Evolutionary conservation across 2,329 filamentous ascomycete species (phyloP), one percentile per base, ranked within the genome.

Genomic region (Fusarium staphyleae): DNA sequence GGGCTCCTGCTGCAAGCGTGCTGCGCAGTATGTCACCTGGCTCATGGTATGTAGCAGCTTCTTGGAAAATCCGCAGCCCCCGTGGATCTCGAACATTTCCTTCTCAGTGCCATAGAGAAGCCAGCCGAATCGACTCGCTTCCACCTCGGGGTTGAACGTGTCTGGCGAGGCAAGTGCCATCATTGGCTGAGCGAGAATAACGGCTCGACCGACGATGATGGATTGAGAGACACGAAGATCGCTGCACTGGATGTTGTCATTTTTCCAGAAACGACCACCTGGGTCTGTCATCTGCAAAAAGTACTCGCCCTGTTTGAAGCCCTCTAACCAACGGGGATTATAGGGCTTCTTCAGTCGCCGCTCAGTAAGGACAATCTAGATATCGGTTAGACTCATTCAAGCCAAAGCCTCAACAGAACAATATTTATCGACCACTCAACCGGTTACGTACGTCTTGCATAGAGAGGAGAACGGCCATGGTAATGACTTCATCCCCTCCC

Each of bases 61-160:
- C 44, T 74, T 75, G 0, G 74, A 77, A 48, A 77, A 77, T 9
- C 75, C 75, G 39, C 74, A 77, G 0, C 73, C 74, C 8, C 75
- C 75, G 37, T 77, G 75, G 4, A 77, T 74, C 44, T 75, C 67
- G 28, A 68, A 70, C 55, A 72, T 69, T 10, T 75, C 72, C 14
- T 50, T 55, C 28, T 69, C 63, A 0, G 68, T 69, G 3, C 74
- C 74, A 34, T 76, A 75, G 1, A 75, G 63, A 8, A 77, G 67
- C 72, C 75, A 77, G 7, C 66, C 70, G 41, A 77, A 77, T 18
- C 73, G 66, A 3, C 62, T 52, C 1, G 69, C 55, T 42, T 74
- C 69, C 9, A 58, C 49, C 19, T 68, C 52, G 0, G 67, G 62
- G 15, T 73, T 62, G 16, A 74, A 69, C 2, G 61, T 62, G 8